Base-by-base conservation (phyloP, 441 rosid species). In the Macaranga tanarius region DNA sequence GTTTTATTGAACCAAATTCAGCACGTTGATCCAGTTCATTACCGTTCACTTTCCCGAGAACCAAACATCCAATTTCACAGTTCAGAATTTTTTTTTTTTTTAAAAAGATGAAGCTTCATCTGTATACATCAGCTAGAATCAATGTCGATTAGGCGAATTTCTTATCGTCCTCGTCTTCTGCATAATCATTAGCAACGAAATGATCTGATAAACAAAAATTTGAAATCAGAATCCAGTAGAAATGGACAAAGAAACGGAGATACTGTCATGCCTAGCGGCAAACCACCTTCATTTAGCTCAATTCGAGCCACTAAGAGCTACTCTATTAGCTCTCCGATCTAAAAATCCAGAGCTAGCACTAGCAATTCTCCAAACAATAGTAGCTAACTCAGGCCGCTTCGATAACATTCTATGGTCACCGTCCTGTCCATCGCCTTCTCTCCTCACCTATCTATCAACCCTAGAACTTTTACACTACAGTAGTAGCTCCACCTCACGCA, bases 231-330 rank as follows among this genome's bases (percentile, higher is more conserved):
- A 68, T 42, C 56, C 34, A 6, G 42, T 17, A 25, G 7, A 62
- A 58, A 89, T 90, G 97, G 96, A 91, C 84, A 83, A 76, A 62
- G 97, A 92, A 75, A 86, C 92, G 28, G 91, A 90, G 73, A 86
- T 92, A 52, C 92, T 95, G 38, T 86, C 86, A 20, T 93, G 95
- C 77, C 86, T 95, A 15, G 96, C 95, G 34, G 92, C 95, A 64
- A 95, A 95, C 84, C 95, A 95, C 80, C 97, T 95, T 66, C 83
- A 88, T 79, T 82, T 95, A 23, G 93, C 92, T 51, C 99, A 95
- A 62, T 92, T 91, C 87, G 99, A 92, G 90, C 91, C 99, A 13
- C 76, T 95, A 31, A 88, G 97, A 28, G 99, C 98, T 63, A 79
- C 83, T 59, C 84, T 95, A 20, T 84, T 84, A 45, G 76, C 97